A percentile compares a stretch with the other conserved stretches of the same genome.
Evolutionary conservation across 768 basidiomycete genomes (phyloP).

Genomic region (Tubosaeta sp.): DNA sequence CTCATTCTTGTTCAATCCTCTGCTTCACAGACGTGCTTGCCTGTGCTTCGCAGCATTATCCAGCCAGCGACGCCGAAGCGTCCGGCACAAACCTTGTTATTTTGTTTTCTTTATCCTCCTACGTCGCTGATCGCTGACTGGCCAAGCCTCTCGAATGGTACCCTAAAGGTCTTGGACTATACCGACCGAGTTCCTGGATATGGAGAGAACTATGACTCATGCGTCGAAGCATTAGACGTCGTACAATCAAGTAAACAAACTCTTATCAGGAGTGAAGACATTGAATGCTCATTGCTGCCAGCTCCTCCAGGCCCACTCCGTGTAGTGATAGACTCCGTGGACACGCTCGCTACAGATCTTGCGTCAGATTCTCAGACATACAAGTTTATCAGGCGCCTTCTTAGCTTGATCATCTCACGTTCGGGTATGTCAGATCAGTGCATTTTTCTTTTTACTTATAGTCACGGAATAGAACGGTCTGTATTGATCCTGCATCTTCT

Average conservation of each 20-base stretch:
- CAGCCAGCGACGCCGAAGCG: conserved; percentile 19
- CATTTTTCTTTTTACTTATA: conserved; percentile 8
- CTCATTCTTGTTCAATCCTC: conserved; percentile 60
- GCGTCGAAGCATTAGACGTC: conserved; percentile 37
- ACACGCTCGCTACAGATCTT: conserved; percentile 58
- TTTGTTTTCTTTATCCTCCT: conserved; percentile 56
- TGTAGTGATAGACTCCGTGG: conserved; percentile 69
- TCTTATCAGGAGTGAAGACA: not conserved
- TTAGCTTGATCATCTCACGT: conserved; percentile 41
- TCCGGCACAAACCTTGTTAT: conserved; percentile 37
- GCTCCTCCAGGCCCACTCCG: conserved; percentile 46
- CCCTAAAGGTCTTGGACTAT: conserved; percentile 46
- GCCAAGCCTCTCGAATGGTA: conserved; percentile 16
- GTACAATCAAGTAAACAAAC: conserved; percentile 35
- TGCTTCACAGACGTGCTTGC: conserved; percentile 50
- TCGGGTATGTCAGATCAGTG: conserved; percentile 38
- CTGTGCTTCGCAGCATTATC: conserved; percentile 49
- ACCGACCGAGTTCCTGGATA: conserved; percentile 53
- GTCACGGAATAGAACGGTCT: conserved; percentile 39
- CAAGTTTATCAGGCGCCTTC: conserved; percentile 46
- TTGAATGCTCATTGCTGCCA: conserved; percentile 18
- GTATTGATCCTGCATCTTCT: conserved; percentile 58
- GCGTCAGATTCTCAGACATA: conserved; percentile 52
- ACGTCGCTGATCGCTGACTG: conserved; percentile 37
- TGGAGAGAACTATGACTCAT: conserved; percentile 32